These are phyloP conservation scores for Scopulariopsis brevicaulis DNA, from an alignment of 2,329 filamentous ascomycete species.

Conservation along the genomic window DNA sequence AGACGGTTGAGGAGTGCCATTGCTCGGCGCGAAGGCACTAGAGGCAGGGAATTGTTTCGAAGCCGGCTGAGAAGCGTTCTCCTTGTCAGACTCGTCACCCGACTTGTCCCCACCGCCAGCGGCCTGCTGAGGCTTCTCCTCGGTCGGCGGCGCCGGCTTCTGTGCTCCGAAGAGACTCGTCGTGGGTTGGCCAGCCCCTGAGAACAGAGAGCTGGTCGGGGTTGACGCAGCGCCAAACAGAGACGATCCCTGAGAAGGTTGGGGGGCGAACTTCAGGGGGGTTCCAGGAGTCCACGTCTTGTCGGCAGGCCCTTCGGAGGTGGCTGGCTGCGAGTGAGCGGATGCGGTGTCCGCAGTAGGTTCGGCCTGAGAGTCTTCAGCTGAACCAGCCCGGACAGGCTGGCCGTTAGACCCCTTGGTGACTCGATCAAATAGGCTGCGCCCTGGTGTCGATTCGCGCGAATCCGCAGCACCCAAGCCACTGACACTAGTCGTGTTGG, in stretches of 20 bases:
- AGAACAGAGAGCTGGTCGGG: constrained; percentile 20
- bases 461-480: constrained; percentile 6
- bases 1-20: not conserved
- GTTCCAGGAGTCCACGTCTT: constrained; percentile 36
- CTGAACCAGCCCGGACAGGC: constrained; percentile 26
- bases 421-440: constrained; percentile 45
- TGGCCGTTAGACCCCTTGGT: constrained; percentile 37
- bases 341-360: constrained; percentile 11
- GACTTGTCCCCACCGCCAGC: constrained; percentile 16
- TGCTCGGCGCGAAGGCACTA: not conserved
- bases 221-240: constrained; percentile 13
- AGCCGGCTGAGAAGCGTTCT: constrained; percentile 24
- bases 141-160: constrained; percentile 17
- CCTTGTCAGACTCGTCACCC: constrained; percentile 30
- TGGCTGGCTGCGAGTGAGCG: constrained; percentile 10
- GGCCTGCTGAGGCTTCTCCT: constrained; percentile 11
- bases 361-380: constrained; percentile 17
- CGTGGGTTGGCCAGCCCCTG: constrained; percentile 16
- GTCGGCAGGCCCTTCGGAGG: constrained; percentile 19
- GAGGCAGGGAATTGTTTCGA: not conserved
- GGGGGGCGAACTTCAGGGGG: constrained; percentile 42
- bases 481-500: constrained; percentile 15
- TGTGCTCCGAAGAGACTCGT: constrained; percentile 23
- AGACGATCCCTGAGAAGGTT: constrained; percentile 9
- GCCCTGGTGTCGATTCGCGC: constrained; percentile 30